Evolutionary conservation across 306 rosid species (phyloP), one percentile per base, ranked within the genome.

Genomic region (Gleditsia sinensis): DNA sequence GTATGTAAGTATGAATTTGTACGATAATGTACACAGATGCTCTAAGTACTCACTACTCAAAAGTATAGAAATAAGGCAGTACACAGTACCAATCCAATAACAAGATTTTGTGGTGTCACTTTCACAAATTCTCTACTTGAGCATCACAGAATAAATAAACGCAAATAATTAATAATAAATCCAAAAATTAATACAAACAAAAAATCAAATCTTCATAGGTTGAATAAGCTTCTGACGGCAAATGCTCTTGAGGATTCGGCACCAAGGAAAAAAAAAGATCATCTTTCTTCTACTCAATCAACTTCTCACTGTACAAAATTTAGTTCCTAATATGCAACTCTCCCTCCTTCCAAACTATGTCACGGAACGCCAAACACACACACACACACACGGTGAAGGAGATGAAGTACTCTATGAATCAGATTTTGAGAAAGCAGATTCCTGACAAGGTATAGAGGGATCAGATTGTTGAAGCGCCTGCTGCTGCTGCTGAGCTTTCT

Each of bases 401-500:
- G 20, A 8, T 32, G 57, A 67, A 39, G 46, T 36, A 24, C 10
- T 72, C 61, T 42, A 87, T 23, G 63, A 80, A 49, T 79, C 43
- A 34, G 71, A 83, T 66, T 80, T 72, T 14, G 90, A 75, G 83
- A 69, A 79, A 28, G 81, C 60, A 37, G 70, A 11, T 49, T 69
- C 76, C 33, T 68, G 78, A 24, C 86, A 75, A 59, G 88, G 53
- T 50, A 86, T 45, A 36, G 86, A 33, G 6, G 80, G 61, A 19
- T 84, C 76, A 13, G 81, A 77, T 58, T 86, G 81, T 3, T 75
- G 82, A 7, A 73, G 73, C 51, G 69, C 56, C 8, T 67, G 71
- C 0, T 65, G 81, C 8, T 67, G 71, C 0, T 65, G 81, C 65
- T 81, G 94, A 55, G 96, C 96, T 82, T 83, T 85, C 50, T 91